phyloP scores from a whole-genome alignment of 768 basidiomycete genomes.

The Tubosaeta sp. region DNA sequence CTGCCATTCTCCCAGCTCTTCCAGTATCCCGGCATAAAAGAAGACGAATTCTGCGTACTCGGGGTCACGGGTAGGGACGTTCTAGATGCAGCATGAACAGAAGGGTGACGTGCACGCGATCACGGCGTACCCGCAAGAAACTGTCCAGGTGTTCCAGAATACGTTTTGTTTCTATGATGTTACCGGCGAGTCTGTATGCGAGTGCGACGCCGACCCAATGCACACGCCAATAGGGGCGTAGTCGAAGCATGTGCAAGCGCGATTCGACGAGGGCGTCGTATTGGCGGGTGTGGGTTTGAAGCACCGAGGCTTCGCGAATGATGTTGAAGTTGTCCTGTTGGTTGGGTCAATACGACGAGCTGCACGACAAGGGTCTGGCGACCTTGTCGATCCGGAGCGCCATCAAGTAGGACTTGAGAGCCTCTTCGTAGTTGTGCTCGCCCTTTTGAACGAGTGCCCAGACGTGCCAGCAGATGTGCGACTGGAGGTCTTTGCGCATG shows the following conservation, averaged over 20 bases:
- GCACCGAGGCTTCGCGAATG: constrained; percentile 81
- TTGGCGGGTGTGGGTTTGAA: constrained; percentile 83
- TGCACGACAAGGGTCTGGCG: constrained; percentile 18
- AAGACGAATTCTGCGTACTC: constrained; percentile 82
- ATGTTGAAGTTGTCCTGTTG: constrained; percentile 90
- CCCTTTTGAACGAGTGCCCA: constrained; percentile 92
- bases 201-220: constrained; percentile 91
- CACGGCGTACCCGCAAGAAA: constrained; percentile 56
- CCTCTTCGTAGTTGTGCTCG: constrained; percentile 93
- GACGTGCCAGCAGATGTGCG: constrained; percentile 98
- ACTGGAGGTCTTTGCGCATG: constrained; percentile 72
- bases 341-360: not conserved
- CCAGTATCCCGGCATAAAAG: constrained; percentile 70
- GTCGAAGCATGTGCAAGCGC: constrained; percentile 70
- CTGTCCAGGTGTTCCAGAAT: constrained; percentile 69
- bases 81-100: constrained; percentile 38
- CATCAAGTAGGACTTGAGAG: constrained; percentile 87
- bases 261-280: constrained; percentile 79
- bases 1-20: constrained; percentile 61
- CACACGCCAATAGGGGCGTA: constrained; percentile 78
- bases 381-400: constrained; percentile 90
- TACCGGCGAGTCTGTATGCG: constrained; percentile 81
- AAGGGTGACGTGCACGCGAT: not conserved
- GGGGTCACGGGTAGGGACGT: constrained; percentile 71
- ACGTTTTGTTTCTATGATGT: constrained; percentile 62